These are phyloP conservation scores for Quambalaria eucalypti DNA, from an alignment of 1,284 basidiomycete species.

Conservation along the genomic window DNA sequence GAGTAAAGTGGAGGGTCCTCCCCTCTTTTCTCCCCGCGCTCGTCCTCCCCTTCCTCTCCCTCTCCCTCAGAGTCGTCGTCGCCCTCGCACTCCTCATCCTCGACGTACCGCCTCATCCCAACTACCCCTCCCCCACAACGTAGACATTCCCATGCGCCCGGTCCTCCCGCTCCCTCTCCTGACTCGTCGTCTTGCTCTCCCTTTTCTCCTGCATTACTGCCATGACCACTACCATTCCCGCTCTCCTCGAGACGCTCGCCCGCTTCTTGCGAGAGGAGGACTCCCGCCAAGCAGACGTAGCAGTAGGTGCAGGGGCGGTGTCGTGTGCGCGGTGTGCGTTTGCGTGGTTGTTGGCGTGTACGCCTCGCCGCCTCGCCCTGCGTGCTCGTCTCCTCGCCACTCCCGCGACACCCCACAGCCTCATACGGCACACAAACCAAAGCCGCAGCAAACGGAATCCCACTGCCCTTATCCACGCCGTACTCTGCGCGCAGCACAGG, in stretches of 20 bases:
- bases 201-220: not conserved
- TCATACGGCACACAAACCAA: slow-evolving; percentile 33
- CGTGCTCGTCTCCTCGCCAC: no score
- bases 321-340: no score
- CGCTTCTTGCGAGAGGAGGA: slow-evolving; percentile 36
- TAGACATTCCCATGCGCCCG: slow-evolving; percentile 40
- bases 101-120: not conserved
- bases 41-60: not conserved
- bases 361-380: no score
- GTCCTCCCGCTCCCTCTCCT: slow-evolving; percentile 12
- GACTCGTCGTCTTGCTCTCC: not conserved
- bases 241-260: slow-evolving; percentile 36
- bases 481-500: no score
- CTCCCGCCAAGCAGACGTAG: slow-evolving; percentile 39
- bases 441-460: slow-evolving; percentile 35
- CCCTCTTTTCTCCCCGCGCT: not conserved
- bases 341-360: no score
- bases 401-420: slow-evolving; percentile 34
- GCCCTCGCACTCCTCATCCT: not conserved
- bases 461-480: slow-evolving; percentile 21
- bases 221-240: slow-evolving; percentile 1
- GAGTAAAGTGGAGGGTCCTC: no score
- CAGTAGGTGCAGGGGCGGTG: slow-evolving; percentile 41
- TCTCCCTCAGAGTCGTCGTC: not conserved
- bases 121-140: slow-evolving; percentile 26